These are phyloP conservation scores for Entoloma clypeatum DNA, from an alignment of 1,284 basidiomycete species.

Conservation along the genomic window DNA sequence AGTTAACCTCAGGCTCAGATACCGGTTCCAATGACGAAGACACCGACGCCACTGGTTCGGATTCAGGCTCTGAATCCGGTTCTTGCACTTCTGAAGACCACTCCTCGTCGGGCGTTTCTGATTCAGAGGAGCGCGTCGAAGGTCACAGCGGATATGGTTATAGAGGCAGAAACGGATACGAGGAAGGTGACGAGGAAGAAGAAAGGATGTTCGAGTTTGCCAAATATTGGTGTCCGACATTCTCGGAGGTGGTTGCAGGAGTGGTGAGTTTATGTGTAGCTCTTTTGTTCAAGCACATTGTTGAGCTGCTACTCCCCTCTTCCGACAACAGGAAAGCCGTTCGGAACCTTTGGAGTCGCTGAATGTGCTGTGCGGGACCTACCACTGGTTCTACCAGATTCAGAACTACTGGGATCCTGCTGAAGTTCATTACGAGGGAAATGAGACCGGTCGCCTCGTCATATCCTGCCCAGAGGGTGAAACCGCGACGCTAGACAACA, in stretches of 20 bases:
- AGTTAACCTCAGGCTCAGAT: no score
- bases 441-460: background rate
- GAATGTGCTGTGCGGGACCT: background rate
- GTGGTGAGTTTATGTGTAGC: background rate
- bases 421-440: background rate
- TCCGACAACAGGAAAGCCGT: background rate
- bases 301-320: no score
- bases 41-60: background rate
- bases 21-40: background rate
- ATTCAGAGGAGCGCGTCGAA: no score
- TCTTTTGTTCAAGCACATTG: background rate
- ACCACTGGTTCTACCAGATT: constrained; percentile 2
- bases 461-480: background rate
- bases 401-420: background rate
- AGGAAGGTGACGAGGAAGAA: background rate
- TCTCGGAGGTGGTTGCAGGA: background rate
- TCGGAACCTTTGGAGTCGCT: background rate
- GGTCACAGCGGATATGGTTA: no score
- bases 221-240: background rate
- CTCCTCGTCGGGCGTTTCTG: no score
- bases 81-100: no score
- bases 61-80: no score
- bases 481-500: background rate
- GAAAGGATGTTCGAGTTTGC: background rate
- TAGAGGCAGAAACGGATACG: background rate